A percentile compares a stretch with the other conserved stretches of the same genome.
phyloP scores from a whole-genome alignment of 2,329 filamentous ascomycete genomes.

The Pochonia chlamydosporia region DNA sequence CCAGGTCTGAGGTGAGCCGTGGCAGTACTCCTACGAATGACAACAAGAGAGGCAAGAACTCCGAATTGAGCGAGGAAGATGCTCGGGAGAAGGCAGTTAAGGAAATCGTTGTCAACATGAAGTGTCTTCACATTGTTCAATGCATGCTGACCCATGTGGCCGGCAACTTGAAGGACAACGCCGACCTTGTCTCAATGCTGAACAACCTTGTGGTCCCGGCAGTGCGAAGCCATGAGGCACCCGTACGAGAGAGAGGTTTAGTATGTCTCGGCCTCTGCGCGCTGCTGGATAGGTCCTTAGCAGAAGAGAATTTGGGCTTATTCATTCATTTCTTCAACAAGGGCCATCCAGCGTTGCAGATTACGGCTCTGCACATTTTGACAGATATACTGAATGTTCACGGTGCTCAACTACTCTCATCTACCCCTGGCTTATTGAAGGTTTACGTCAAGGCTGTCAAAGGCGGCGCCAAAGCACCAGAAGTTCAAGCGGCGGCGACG shows the following conservation, averaged over 20 bases:
- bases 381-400: conserved; percentile 91
- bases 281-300: conserved; percentile 83
- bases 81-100: conserved; percentile 70
- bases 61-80: conserved; percentile 55
- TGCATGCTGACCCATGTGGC: conserved; percentile 95
- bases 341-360: conserved; percentile 83
- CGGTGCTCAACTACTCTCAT: conserved; percentile 67
- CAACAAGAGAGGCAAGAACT: conserved; percentile 33
- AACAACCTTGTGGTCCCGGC: conserved; percentile 96
- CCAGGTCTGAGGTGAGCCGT: conserved; percentile 75
- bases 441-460: conserved; percentile 80
- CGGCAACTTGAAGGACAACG: conserved; percentile 81
- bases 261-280: conserved; percentile 88
- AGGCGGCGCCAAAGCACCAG: conserved; percentile 59
- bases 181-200: conserved; percentile 91
- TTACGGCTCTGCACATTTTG: conserved; percentile 84
- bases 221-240: conserved; percentile 86
- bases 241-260: conserved; percentile 84
- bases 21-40: conserved; percentile 49
- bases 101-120: conserved; percentile 96
- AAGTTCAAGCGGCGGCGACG: conserved; percentile 76
- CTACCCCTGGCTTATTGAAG: conserved; percentile 68
- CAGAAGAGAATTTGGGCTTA: conserved; percentile 83
- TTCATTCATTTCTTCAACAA: conserved; percentile 97
- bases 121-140: conserved; percentile 93